Evolutionary conservation across 140 eudicot genomes (phyloP).

Genomic region (Flaveria floridana): DNA sequence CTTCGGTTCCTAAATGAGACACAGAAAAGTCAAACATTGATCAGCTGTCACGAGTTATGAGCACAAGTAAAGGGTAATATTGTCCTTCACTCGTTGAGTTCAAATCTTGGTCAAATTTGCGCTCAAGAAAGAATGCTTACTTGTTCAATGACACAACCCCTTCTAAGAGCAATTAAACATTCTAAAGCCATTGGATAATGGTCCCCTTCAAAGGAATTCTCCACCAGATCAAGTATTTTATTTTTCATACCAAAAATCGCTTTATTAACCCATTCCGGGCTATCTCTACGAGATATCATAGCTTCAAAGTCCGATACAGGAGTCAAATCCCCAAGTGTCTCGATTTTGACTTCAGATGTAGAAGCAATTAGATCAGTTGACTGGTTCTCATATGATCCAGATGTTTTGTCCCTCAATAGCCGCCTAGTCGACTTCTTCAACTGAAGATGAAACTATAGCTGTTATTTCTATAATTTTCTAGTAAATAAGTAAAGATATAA

Average conservation of each 20-base stretch:
- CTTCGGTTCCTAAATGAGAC: conserved; percentile 64
- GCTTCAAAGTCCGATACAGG: conserved; percentile 89
- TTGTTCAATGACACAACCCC: conserved; percentile 86
- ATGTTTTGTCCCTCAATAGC: conserved; percentile 51
- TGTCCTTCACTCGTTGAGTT: conserved; percentile 4
- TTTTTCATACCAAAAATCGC: conserved; percentile 74
- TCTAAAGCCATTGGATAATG: conserved; percentile 60
- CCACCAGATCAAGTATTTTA: conserved; percentile 59
- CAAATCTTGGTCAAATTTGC: background rate
- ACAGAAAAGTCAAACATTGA: background rate
- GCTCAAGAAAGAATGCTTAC: conserved; percentile 39
- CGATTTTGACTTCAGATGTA: conserved; percentile 51
- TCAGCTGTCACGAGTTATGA: background rate
- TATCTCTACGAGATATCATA: conserved; percentile 88
- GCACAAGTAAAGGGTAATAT: background rate
- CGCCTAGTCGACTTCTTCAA: conserved; percentile 72
- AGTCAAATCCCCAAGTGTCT: conserved; percentile 58
- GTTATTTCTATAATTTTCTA: background rate
- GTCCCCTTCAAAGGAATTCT: conserved; percentile 64
- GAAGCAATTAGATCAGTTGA: conserved; percentile 43
- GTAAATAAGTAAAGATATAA: background rate
- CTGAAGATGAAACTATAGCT: conserved; percentile 40
- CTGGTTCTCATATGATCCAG: conserved; percentile 55
- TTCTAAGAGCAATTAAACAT: conserved; percentile 76
- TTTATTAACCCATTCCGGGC: conserved; percentile 80